Conservation (phyloP, 257 asterid species). For the Forsythia suspensa region DNA sequence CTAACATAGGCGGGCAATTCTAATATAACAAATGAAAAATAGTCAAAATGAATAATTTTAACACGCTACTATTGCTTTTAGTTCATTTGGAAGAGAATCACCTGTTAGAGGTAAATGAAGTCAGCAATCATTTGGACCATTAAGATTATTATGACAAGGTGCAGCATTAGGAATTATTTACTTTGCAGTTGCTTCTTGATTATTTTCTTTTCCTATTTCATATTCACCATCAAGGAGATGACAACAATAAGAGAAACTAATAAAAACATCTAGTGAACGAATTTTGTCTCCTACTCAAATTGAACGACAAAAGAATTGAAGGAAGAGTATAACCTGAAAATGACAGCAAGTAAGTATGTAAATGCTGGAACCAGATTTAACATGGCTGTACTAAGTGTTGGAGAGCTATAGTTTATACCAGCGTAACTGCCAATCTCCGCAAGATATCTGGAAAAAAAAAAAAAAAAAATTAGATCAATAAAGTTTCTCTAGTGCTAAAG, state of each 20-base stretch:
- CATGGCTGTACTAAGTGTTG: constrained; percentile 72
- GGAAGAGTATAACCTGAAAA: constrained; percentile 43
- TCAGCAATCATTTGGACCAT: neutral
- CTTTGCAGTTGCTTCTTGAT: neutral
- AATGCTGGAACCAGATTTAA: constrained; percentile 72
- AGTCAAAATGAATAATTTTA: neutral
- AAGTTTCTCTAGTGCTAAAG: constrained; percentile 4
- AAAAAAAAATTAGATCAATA: neutral
- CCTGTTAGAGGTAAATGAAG: neutral
- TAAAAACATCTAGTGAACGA: neutral
- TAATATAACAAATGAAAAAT: neutral
- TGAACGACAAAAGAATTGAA: constrained; percentile 1
- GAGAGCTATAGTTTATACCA: constrained; percentile 69
- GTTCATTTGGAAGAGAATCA: neutral
- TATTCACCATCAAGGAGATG: neutral
- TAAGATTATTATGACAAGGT: neutral
- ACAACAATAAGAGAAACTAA: neutral
- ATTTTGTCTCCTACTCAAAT: neutral
- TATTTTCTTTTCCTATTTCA: neutral
- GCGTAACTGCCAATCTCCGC: constrained; percentile 53
- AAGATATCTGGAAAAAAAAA: constrained; percentile 40
- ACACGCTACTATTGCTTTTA: neutral
- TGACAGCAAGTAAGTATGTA: constrained; percentile 54
- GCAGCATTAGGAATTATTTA: neutral
- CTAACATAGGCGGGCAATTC: neutral